Evolutionary conservation across 2,329 filamentous ascomycete species (phyloP), one percentile per base, ranked within the genome.

Genomic region (Paecilomyces niveus): DNA sequence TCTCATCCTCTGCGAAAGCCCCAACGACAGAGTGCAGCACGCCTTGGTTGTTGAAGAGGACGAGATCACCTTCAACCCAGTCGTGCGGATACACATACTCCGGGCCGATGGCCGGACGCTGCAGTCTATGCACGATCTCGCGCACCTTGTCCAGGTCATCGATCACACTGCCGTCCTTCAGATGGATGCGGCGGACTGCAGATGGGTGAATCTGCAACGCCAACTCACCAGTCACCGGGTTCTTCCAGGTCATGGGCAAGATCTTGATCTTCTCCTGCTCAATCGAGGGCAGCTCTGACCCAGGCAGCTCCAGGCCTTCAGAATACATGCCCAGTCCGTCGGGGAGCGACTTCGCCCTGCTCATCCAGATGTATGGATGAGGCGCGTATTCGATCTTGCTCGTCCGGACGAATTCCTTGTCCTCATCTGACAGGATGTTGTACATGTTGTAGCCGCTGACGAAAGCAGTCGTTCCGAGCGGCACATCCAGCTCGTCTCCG

Each of bases 351-450:
- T 83, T 84, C 53, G 89, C 87, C 24, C 78, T 71, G 59, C 81
- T 85, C 87, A 92, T 92, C 89, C 89, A 93, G 61, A 92, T 84
- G 72, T 92, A 92, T 4, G 89, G 89, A 65, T 92, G 89, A 2
- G 89, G 81, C 0, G 89, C 88, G 68, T 92, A 92, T 73, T 92
- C 88, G 53, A 90, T 82, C 59, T 80, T 83, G 21, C 87, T 87
- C 4, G 79, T 83, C 55, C 85, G 81, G 1, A 81, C 88, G 64
- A 92, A 89, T 52, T 81, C 80, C 70, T 89, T 83, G 66, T 91
- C 87, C 51, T 81, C 80, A 0, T 83, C 78, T 13, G 83, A 86
- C 9, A 93, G 80, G 11, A 81, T 69, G 54, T 89, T 83, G 72
- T 85, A 91, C 84, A 89, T 90, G 39, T 80, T 79, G 70, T 89